Evolutionary conservation across 345 rosid species (phyloP).

Genomic region (Linum trigynum): DNA sequence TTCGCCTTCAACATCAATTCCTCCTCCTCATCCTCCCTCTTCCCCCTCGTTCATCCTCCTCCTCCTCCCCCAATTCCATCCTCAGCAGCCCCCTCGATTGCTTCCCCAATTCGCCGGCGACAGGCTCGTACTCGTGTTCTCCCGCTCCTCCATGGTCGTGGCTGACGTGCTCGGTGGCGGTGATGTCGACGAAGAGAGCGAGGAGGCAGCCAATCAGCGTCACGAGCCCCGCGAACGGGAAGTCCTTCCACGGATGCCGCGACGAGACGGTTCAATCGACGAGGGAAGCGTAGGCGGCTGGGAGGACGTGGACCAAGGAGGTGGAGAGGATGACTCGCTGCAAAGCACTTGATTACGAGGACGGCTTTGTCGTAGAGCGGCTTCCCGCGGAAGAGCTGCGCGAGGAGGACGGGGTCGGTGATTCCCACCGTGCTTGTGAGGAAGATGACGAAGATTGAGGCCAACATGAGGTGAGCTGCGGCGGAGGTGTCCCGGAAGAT

Average conservation of each 20-base stretch:
- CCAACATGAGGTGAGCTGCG: conserved; percentile 57
- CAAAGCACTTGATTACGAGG: conserved; percentile 76
- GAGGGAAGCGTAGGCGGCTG: conserved; percentile 70
- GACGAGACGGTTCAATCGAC: conserved; percentile 69
- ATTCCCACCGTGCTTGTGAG: conserved; percentile 63
- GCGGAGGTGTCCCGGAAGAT: conserved; percentile 52
- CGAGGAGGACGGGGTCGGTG: conserved; percentile 55
- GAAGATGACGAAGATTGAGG: conserved; percentile 55
- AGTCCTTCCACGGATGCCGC: conserved; percentile 74
- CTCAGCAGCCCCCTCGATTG: neutral
- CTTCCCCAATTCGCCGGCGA: conserved; percentile 28
- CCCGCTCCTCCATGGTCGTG: conserved; percentile 20
- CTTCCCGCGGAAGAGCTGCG: conserved; percentile 67
- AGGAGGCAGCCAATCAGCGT: conserved; percentile 56
- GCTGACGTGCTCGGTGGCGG: conserved; percentile 71
- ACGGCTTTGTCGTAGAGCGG: conserved; percentile 65
- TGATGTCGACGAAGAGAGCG: conserved; percentile 68
- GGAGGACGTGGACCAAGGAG: conserved; percentile 84
- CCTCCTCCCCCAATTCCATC: conserved; percentile 24
- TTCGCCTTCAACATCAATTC: conserved; percentile 46
- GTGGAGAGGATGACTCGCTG: conserved; percentile 95
- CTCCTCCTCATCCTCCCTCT: conserved; percentile 14
- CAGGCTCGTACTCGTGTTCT: conserved; percentile 15
- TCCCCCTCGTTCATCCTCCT: conserved; percentile 18
- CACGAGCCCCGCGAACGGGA: conserved; percentile 77